Evolutionary conservation across 2,329 filamentous ascomycete genomes (phyloP), one percentile per base, ranked within the genome.

Genomic region (Rosellinia necatrix): DNA sequence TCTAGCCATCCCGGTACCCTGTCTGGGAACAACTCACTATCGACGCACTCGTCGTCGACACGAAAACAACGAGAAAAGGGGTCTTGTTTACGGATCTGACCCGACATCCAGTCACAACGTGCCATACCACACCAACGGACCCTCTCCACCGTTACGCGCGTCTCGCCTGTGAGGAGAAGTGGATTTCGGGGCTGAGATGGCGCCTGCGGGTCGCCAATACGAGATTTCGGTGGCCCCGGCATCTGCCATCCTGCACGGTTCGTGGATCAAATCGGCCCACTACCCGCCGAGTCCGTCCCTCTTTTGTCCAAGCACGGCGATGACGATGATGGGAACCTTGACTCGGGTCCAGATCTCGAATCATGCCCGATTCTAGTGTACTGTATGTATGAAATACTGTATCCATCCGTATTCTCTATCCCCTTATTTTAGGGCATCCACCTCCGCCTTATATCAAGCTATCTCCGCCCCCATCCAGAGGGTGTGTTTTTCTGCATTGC

Each of bases 141-240:
- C 13, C 50, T 43, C 54, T 48, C 49, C 46, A 53, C 51, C 57
- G 49, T 50, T n/a, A 44, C 49, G 25, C 49, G 53, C 41, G 46
- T 57, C 30, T 35, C 40, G 32, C 40, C 41, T 34, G 25, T 19
- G 7, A 24, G 15, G 22, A 25, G 19, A 38, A 32, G 58, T 53
- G 53, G 55, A 34, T 38, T 56, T 58, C 44, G 58, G 54, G 58
- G 58, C 58, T 60, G 58, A 60, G 47, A 56, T 46, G 38, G 53
- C 52, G 53, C 37, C 56, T 56, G 53, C 38, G 49, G 48, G 53
- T 52, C 41, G 8, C 30, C 17, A 53, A 60, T 62, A 60, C 57
- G 56, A 60, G 56, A 42, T 46, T 55, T 49, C 5, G 55, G 43
- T 60, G 58, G 54, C 58, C 35, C 24, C 54, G 42, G 51, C 35